Conservation (phyloP, 768 basidiomycete genomes). For the Pholiota molesta region DNA sequence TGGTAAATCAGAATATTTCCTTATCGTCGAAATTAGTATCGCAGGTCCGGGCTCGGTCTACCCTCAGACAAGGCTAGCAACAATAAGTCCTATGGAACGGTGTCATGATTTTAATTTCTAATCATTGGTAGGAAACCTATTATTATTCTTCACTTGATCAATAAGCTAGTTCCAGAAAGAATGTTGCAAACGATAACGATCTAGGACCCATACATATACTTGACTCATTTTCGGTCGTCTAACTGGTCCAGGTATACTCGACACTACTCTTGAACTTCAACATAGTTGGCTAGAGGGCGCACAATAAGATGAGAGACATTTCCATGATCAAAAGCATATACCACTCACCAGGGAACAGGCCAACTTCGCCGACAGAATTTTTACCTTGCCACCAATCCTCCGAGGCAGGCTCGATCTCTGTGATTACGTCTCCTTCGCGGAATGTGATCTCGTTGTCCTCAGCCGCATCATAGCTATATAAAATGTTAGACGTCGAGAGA, state of each 20-base stretch:
- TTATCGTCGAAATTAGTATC: no score
- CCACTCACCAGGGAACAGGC: conserved; percentile 75
- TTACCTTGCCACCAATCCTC: conserved; percentile 92
- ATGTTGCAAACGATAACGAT: background rate
- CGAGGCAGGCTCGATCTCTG: conserved; percentile 75
- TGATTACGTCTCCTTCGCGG: conserved; percentile 79
- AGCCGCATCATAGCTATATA: conserved; percentile 76
- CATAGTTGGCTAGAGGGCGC: conserved; percentile 35
- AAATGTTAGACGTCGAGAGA: conserved; percentile 2
- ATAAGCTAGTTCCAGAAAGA: background rate
- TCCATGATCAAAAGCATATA: background rate
- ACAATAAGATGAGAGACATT: background rate
- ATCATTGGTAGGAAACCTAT: background rate
- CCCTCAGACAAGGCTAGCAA: no score
- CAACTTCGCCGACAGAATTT: conserved; percentile 54
- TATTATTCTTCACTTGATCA: background rate
- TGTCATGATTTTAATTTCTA: background rate
- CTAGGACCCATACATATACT: background rate
- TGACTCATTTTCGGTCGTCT: background rate
- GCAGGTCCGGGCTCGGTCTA: no score
- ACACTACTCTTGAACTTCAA: conserved; percentile 37
- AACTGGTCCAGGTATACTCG: conserved; percentile 5
- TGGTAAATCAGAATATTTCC: no score
- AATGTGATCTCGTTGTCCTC: conserved; percentile 93
- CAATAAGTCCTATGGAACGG: no score